Evolutionary conservation across 768 basidiomycete species (phyloP), one percentile per base, ranked within the genome.

Genomic region (Amanita inopinata): DNA sequence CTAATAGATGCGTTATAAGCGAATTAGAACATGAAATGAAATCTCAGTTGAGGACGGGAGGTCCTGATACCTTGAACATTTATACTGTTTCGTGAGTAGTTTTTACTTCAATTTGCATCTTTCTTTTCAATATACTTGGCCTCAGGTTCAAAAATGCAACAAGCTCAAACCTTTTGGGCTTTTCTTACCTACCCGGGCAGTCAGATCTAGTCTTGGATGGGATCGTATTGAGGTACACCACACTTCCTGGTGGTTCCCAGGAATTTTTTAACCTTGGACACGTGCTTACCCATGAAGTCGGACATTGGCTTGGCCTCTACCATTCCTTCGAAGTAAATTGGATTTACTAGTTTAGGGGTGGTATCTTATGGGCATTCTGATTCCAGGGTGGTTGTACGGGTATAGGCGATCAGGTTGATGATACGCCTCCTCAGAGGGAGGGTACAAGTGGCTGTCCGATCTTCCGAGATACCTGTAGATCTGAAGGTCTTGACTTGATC

Each of bases 141-240:
- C 17, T 35, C n/a, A 35, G 33, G 6, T 35, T 35, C 19, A 14
- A 8, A 15, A 35, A 35, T 17, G 58, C 56, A 36, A 64, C 59
- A 36, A 18, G 53, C 10, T 7, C 12, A 45, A 49, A 2, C 40
- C 53, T n/a, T 47, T 58, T 15, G 59, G 59, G 24, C 60, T 56
- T 40, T 45, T 56, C 56, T 5, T 61, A 58, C 48, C 61, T 56
- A 7, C 48, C 28, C 14, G 25, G 45, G 30, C 58, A 59, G 45
- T 6, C 28, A 1, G 33, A 15, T n/a, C 36, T 22, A 22, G 57
- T 57, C 8, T 35, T 15, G 31, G 61, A 62, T 37, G 61, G 61
- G 15, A 54, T 60, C 24, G 58, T 60, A 10, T 46, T 61, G 14
- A 44, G 40, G 15, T 56, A 49, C 40, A 35, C 41, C n/a, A 43